Base-by-base conservation (phyloP, 805 yeast genomes). In the Starmerella tilneyi region DNA sequence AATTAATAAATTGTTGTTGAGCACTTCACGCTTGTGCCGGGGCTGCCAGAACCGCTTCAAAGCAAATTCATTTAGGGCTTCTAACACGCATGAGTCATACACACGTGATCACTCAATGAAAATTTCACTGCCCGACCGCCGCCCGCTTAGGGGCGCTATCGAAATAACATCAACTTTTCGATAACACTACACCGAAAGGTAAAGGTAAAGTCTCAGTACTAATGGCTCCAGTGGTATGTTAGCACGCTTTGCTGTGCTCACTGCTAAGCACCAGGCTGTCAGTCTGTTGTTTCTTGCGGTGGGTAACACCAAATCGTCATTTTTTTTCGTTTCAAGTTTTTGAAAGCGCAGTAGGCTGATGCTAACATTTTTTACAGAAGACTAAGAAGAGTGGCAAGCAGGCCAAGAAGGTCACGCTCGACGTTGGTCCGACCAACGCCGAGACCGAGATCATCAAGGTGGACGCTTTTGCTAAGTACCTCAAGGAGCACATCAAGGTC, bases 401-500 rank as follows among this genome's bases (percentile, higher is more conserved):
- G 74, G 73, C 81, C 50, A 60, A 60, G 70, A 80, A 82, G 75
- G 85, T 82, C 76, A 82, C 83, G 65, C 89, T 92, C 68, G 97
- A 89, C 77, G 85, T 82, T 67, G 80, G 96, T 58, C 92, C 92
- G 69, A 84, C 96, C 55, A 94, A 94, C 69, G 95, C 96, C 75
- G 86, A 86, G 68, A 94, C 84, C 70, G 84, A 84, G 73, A 94
- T 88, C 76, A 94, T 89, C 68, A 97, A 92, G 81, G 92, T 94
- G 71, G 82, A 92, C 68, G 80, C 94, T 64, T 86, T 89, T 80
- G 94, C 84, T 66, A 89, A 92, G 79, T 92, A 81, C 89, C 81
- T 92, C 73, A 79, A 82, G 70, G 97, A 92, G 76, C 95, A 85
- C 85, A 89, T 92, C 84, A 92, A 92, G 81, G 89, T 92, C 67